These are phyloP conservation scores for Xylaria sp. DNA, from an alignment of 2,329 filamentous ascomycete species.

Conservation along the genomic window DNA sequence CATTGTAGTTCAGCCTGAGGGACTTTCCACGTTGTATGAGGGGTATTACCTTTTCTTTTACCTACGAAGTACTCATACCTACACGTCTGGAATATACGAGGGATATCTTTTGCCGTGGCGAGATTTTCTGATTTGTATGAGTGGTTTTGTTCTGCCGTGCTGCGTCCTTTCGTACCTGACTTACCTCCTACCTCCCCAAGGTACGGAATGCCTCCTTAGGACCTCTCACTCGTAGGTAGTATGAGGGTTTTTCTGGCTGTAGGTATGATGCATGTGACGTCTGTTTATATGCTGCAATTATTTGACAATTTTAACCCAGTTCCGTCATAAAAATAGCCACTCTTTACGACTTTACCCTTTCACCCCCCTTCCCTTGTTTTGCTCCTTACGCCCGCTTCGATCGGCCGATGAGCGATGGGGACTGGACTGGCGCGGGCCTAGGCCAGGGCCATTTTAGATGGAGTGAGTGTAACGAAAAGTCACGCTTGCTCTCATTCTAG, in stretches of 20 bases:
- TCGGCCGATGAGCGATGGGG: neutral
- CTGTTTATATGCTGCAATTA: neutral
- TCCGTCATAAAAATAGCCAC: neutral
- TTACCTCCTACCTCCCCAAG: too few species aligned
- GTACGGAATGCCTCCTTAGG: too few species aligned
- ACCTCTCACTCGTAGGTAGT: neutral
- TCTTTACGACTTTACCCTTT: too few species aligned
- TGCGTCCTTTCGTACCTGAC: neutral
- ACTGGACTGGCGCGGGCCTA: neutral
- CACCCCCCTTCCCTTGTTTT: neutral
- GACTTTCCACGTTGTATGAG: neutral
- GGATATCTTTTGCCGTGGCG: neutral
- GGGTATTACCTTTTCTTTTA: neutral
- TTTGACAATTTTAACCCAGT: neutral
- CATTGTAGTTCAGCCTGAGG: neutral
- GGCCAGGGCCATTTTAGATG: neutral
- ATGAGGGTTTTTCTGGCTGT: neutral
- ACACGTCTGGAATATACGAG: neutral
- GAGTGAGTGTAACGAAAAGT: neutral
- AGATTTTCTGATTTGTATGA: neutral
- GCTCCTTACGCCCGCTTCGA: neutral
- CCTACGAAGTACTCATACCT: neutral
- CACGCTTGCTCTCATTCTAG: neutral
- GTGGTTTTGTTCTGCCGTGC: neutral
- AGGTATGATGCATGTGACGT: neutral